Percentiles rank a stretch among this genome's conserved stretches.
Evolutionary conservation across 1,284 basidiomycete genomes (phyloP).

Genomic region (Naganishia albida): DNA sequence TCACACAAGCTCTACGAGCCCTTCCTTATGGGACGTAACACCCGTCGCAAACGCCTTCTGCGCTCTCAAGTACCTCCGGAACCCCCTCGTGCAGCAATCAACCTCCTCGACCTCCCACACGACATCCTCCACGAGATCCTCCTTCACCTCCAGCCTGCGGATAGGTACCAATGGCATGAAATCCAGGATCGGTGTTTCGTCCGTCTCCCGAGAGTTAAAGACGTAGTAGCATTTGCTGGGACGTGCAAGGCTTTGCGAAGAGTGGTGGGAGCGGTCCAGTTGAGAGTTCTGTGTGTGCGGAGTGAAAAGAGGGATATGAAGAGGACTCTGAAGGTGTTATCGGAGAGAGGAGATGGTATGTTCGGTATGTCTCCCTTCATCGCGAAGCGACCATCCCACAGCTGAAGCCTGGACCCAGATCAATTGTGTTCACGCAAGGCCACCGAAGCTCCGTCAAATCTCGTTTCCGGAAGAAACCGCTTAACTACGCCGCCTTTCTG

Average conservation of each 20-base stretch:
- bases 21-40: not conserved
- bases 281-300: not conserved
- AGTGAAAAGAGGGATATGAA: not conserved
- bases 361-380: not conserved
- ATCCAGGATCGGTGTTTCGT: not conserved
- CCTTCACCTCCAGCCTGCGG: not conserved
- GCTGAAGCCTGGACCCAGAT: not conserved
- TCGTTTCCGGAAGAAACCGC: not conserved
- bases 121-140: not conserved
- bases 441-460: not conserved
- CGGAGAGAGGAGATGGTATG: not conserved
- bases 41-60: conserved; percentile 2
- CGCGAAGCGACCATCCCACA: not conserved
- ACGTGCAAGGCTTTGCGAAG: not conserved
- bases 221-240: not conserved
- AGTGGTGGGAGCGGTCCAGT: not conserved
- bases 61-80: not conserved
- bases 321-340: not conserved
- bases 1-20: too few species aligned
- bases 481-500: not conserved
- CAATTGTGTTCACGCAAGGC: not conserved
- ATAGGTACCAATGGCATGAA: not conserved
- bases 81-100: not conserved
- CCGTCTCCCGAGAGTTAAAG: not conserved
- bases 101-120: not conserved